Percentiles rank a stretch among this genome's conserved stretches.
Evolutionary conservation across 139 green algal species (phyloP).

Genomic region (Chlamydomonas urium): DNA sequence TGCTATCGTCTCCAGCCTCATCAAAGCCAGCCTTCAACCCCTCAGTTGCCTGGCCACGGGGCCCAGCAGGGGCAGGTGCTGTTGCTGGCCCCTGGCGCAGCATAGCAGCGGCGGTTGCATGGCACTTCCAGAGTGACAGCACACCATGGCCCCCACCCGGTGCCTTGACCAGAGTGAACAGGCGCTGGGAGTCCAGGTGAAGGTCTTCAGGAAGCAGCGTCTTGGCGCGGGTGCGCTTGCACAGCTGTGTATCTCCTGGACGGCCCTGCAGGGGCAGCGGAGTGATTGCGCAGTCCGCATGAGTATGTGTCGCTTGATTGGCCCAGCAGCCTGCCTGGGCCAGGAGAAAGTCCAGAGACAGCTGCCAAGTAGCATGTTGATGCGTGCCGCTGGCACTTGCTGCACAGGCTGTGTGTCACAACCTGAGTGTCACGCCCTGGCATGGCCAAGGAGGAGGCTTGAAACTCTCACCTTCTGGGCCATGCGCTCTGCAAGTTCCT

Average conservation of each 20-base stretch:
- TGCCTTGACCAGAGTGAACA: background rate
- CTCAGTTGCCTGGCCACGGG: background rate
- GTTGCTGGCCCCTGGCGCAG: background rate
- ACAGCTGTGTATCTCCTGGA: background rate
- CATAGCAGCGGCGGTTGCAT: background rate
- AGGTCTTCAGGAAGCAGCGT: conserved; percentile 10
- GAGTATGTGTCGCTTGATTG: background rate
- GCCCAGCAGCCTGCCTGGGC: background rate
- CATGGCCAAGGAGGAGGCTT: background rate
- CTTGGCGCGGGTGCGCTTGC: conserved; percentile 7
- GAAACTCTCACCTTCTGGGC: background rate
- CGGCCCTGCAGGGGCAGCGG: background rate
- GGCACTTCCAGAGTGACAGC: conserved; percentile 6
- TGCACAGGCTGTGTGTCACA: background rate
- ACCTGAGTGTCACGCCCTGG: background rate
- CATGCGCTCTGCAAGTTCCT: background rate
- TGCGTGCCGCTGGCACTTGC: background rate
- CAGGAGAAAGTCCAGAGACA: background rate
- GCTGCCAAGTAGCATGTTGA: background rate
- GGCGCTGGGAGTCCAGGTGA: background rate
- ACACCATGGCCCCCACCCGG: background rate
- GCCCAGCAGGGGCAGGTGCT: background rate
- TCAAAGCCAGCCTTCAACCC: background rate
- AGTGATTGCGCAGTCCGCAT: background rate
- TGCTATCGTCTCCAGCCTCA: background rate